phyloP scores from a whole-genome alignment of 1,284 basidiomycete genomes.

The Tylopilus sp. region DNA sequence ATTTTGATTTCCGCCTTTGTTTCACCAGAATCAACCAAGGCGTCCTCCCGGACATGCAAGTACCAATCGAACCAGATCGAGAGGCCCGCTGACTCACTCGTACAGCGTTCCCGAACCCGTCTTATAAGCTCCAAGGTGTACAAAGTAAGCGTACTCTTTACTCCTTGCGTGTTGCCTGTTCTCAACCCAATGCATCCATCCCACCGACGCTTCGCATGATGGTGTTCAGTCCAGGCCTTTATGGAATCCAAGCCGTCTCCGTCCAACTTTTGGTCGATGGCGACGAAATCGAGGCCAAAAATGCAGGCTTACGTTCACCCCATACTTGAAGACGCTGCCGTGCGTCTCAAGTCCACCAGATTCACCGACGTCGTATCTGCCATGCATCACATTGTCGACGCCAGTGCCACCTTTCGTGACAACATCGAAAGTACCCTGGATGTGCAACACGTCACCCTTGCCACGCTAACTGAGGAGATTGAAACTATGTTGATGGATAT shows the following conservation, averaged over 20 bases:
- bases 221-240: background rate
- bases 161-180: background rate
- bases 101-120: background rate
- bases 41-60: background rate
- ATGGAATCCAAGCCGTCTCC: background rate
- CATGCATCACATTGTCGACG: slow-evolving; percentile 4
- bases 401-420: slow-evolving; percentile 6
- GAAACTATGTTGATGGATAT: slow-evolving; percentile 7
- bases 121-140: background rate
- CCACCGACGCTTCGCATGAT: background rate
- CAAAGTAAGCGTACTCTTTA: background rate
- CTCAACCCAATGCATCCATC: background rate
- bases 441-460: slow-evolving; percentile 1
- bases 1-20: background rate
- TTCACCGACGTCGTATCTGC: slow-evolving; percentile 3
- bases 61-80: background rate
- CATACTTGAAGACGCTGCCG: background rate
- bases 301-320: slow-evolving; percentile 4
- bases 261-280: slow-evolving; percentile 11
- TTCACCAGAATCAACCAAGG: background rate
- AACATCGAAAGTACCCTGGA: slow-evolving; percentile 2
- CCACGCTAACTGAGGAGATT: slow-evolving; percentile 3
- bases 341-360: slow-evolving; percentile 3
- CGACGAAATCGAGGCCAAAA: background rate
- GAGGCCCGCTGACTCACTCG: background rate